Base-by-base conservation (phyloP, 2,329 filamentous ascomycete species). In the Colletotrichum musae region DNA sequence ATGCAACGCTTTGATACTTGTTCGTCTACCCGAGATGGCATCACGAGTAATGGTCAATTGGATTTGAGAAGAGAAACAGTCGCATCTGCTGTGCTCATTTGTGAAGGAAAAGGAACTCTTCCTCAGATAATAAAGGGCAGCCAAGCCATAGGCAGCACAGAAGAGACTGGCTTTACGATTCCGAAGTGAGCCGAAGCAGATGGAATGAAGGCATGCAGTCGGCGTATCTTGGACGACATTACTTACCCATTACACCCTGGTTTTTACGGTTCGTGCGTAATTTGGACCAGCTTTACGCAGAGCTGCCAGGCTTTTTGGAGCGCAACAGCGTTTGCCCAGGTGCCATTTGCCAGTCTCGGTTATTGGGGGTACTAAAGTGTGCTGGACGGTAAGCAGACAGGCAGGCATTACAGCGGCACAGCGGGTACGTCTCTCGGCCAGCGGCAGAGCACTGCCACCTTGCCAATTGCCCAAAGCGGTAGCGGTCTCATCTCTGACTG, bases 381-480 rank as follows among this genome's bases (percentile, higher is more conserved):
- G 21, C 21, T 36, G 32, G 32, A 36, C 32, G 32, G 32, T 36
- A 36, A 10, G 32, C 32, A 36, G 32, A 10, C 21, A 24, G 21
- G 21, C 21, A 24, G 21, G 21, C 21, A 24, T 24, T 36, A 10
- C 32, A 10, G 32, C 32, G 32, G 10, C 32, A 7, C 32, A 10
- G 32, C 10, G 32, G 32, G 32, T 36, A 36, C 32, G 32, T 36
- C 32, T 10, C 32, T 36, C 9, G 32, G 32, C 32, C 32, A 36
- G 32, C 32, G 32, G 32, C 32, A 36, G 7, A 36, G 39, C 65
- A 65, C 66, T 59, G 61, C 61, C 61, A 67, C 51, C 51, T 16
- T 26, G 32, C 41, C 56, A 70, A 52, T 41, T 66, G 51, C 56
- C 57, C n/a, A 67, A 70, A 67, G 24, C 57, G 36, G 56, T n/a